Base-by-base conservation (phyloP, 352 stramenopile genomes). In the Pythium biforme region DNA sequence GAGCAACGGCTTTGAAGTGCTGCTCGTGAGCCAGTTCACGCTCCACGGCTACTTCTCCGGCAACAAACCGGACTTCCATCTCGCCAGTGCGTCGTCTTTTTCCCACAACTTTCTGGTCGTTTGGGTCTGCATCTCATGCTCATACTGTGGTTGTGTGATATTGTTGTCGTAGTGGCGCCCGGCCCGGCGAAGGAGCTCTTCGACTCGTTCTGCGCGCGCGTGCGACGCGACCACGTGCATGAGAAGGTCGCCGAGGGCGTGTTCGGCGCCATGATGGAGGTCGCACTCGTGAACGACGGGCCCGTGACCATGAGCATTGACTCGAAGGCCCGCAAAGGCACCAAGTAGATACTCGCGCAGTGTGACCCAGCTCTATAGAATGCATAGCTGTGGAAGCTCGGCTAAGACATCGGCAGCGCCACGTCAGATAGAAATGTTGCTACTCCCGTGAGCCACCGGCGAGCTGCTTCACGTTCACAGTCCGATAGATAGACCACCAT, bases 21-120 rank as follows among this genome's bases (percentile, higher is more conserved):
- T 95, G 40, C 62, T 95, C n/a, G 83, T 95, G 55, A 94, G 85
- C 63, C 86, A 95, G 65, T 95, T 95, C 69, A 95, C 86, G 43
- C 73, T 95, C 41, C 76, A 92, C 61, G 83, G 83, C 15, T 90
- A 84, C 62, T 86, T 95, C 43, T 62, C 66, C 1, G 86, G 86
- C 64, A 95, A 95, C 76, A 95, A 93, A 46, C 86, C 86, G 23
- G 84, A 95, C 65, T 95, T 89, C 64, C 86, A 94, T 54, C 74
- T 94, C 59, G 75, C 85, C 20, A 95, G 86, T 93, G 77, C 58
- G 79, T 66, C 17, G 12, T 8, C n/a, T 1, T 29, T 0, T 17
- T n/a, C 17, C 2, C 37, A 5, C 1, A 34, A 8, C 25, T 23
- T n/a, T 49, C 50, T 5, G n/a, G n/a, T n/a, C n/a, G n/a, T n/a